These are phyloP conservation scores for Skeletonema menzelii DNA, from an alignment of 108 stramenopile genomes.

Conservation along the genomic window DNA sequence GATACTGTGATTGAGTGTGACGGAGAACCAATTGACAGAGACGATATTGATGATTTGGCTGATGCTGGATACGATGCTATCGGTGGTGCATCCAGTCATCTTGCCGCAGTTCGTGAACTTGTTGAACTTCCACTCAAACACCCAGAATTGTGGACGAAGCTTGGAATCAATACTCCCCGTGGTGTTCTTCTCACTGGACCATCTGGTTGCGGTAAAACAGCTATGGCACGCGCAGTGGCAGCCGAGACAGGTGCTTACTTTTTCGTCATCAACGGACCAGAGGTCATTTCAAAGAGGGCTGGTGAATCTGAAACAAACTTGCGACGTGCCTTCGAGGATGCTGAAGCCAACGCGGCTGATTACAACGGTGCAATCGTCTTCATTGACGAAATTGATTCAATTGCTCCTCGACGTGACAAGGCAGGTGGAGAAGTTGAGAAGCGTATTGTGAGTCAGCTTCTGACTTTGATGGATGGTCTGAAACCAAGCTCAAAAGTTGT, in stretches of 20 bases:
- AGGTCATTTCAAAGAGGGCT: constrained; percentile 95
- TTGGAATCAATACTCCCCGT: constrained; percentile 93
- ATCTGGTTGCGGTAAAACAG: constrained; percentile 97
- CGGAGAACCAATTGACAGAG: constrained; percentile 77
- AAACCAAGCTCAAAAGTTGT: constrained; percentile 93
- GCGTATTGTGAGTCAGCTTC: constrained; percentile 96
- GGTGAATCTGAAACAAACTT: constrained; percentile 93
- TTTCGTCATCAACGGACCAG: constrained; percentile 98
- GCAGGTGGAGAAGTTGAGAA: constrained; percentile 94
- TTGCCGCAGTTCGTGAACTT: constrained; percentile 95
- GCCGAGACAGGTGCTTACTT: constrained; percentile 96
- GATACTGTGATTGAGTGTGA: constrained; percentile 86
- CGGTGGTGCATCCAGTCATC: constrained; percentile 94
- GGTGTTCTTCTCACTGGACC: constrained; percentile 98
- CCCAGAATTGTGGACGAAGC: constrained; percentile 94
- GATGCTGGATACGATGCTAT: constrained; percentile 97
- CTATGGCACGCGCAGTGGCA: constrained; percentile 94
- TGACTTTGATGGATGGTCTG: constrained; percentile 94
- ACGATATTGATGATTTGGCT: constrained; percentile 87
- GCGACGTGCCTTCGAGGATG: constrained; percentile 89
- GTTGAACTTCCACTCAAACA: constrained; percentile 97
- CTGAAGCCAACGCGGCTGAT: constrained; percentile 87
- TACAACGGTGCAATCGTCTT: constrained; percentile 95
- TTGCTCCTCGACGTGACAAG: constrained; percentile 96
- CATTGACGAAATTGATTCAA: constrained; percentile 99